Evolutionary conservation across 2,329 filamentous ascomycete species (phyloP).

Genomic region (Coleophoma cylindrospora): DNA sequence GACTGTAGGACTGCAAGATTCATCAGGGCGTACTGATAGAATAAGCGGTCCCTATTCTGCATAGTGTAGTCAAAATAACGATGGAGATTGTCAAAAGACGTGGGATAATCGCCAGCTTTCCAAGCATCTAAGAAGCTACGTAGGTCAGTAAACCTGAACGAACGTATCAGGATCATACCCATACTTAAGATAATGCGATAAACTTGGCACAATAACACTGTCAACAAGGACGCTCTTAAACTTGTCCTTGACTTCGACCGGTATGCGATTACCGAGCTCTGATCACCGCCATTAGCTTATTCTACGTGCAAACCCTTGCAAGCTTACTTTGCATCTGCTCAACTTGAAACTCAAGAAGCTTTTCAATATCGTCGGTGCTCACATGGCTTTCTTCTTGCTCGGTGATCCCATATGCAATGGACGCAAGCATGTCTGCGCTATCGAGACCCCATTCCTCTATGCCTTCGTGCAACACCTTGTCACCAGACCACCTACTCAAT

Average conservation of each 20-base stretch:
- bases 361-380: constrained; percentile 76
- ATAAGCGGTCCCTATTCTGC: constrained; percentile 74
- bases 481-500: constrained; percentile 45
- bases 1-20: constrained; percentile 91
- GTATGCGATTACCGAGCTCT: constrained; percentile 75
- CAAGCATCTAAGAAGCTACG: constrained; percentile 82
- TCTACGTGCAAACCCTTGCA: background rate
- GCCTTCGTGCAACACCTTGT: constrained; percentile 46
- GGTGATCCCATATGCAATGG: constrained; percentile 20
- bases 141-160: constrained; percentile 8
- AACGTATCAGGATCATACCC: constrained; percentile 6
- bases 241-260: constrained; percentile 65
- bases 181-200: constrained; percentile 71
- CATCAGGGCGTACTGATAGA: constrained; percentile 92
- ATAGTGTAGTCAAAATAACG: constrained; percentile 97
- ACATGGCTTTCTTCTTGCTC: constrained; percentile 37
- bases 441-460: constrained; percentile 45
- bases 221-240: constrained; percentile 65
- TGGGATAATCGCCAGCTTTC: constrained; percentile 84
- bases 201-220: constrained; percentile 62
- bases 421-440: constrained; percentile 33
- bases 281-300: background rate
- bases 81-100: constrained; percentile 85
- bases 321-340: constrained; percentile 76
- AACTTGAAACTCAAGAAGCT: constrained; percentile 81